Percentiles rank a stretch among this genome's conserved stretches.
Evolutionary conservation across 768 basidiomycete genomes (phyloP).

Genomic region (Leccinum pellstonianum): DNA sequence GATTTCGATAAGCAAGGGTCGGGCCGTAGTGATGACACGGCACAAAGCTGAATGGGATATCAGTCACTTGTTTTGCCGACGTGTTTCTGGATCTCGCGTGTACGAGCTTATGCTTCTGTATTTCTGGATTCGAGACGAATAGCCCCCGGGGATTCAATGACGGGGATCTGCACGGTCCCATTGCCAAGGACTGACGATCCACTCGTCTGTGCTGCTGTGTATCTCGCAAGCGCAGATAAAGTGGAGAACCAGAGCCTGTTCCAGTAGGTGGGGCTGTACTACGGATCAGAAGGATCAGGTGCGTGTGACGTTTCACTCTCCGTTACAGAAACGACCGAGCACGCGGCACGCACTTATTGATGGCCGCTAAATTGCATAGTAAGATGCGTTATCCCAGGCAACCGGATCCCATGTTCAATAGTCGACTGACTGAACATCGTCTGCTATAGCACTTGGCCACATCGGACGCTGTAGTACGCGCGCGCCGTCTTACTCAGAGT

Average conservation of each 20-base stretch:
- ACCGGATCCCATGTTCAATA: too few relatives aligned
- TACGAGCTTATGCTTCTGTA: not conserved
- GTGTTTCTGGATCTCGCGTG: not conserved
- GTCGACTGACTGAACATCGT: too few relatives aligned
- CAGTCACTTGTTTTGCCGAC: not conserved
- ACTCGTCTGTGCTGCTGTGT: not conserved
- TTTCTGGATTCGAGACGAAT: not conserved
- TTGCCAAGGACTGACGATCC: not conserved
- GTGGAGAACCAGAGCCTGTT: not conserved
- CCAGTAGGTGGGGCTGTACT: not conserved
- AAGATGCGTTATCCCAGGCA: not conserved
- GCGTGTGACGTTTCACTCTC: not conserved
- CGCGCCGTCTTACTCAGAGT: too few relatives aligned
- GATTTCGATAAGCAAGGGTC: conserved; percentile 8
- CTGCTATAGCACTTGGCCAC: too few relatives aligned
- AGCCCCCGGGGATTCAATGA: not conserved
- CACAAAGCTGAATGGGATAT: not conserved
- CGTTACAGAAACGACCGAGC: not conserved
- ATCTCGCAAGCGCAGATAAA: not conserved
- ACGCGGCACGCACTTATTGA: not conserved
- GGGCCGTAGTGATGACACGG: not conserved
- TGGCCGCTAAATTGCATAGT: not conserved
- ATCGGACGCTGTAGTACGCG: too few relatives aligned
- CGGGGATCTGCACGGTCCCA: not conserved
- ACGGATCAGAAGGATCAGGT: not conserved